Base-by-base conservation (phyloP, 495 filamentous ascomycete genomes). In the Polyplosphaeria fusca region DNA sequence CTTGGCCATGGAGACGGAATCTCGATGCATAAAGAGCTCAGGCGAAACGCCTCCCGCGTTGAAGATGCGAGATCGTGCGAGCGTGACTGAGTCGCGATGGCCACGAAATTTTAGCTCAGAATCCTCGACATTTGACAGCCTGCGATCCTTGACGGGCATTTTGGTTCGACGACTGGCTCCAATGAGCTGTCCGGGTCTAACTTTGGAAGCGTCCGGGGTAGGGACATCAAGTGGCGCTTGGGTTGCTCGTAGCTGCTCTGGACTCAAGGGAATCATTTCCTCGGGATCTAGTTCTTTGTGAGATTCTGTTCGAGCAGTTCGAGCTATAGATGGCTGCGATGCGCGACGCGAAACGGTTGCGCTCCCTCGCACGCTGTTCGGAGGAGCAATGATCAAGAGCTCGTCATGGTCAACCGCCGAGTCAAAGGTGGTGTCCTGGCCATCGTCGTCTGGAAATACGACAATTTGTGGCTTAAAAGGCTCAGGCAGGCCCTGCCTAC, bases 51-150 rank as follows among this genome's bases (percentile, higher is more conserved):
- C 54, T 1, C 54, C 44, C 19, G 47, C 35, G 22, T 58, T 47
- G 44, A 55, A 30, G 43, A 63, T 54, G 2, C 60, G 60, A 13
- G 47, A 48, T 1, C 54, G 47, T 2, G 55, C 54, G 5, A 63
- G 50, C 4, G 55, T 47, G 1, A 63, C 48, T 2, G 60, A 63
- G 48, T 63, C 55, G 35, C 54, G 60, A 28, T 64, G 61, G 39
- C 47, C 44, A 5, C 51, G 49, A 35, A 64, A 64, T 25, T 43
- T 41, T 7, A 37, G 12, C 2, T 47, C 51, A n/a, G 47, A 18
- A 7, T 63, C 60, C 5, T 64, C 61, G 11, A 60, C 27, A 35
- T 60, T 60, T 3, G 55, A 60, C 14, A 60, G 30, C 18, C 30
- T 14, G 1, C 50, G 44, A 16, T 41, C n/a, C 3, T 25, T 18